Evolutionary conservation across 2,329 filamentous ascomycete genomes (phyloP).

Genomic region (Podosphaera aphanis): DNA sequence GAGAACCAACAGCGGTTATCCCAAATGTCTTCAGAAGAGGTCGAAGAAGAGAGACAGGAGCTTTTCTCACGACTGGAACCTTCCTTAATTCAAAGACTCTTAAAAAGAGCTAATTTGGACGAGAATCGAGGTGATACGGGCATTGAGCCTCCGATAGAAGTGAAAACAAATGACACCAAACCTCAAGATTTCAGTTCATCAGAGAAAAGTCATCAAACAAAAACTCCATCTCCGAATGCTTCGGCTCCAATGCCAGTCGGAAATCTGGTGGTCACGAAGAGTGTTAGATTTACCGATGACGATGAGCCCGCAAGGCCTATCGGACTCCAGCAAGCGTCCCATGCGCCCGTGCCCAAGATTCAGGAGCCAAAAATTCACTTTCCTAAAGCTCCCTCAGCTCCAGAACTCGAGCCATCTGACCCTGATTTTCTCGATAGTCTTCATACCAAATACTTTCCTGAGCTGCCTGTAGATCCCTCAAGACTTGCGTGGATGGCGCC

Average conservation of each 20-base stretch:
- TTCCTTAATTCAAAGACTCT: conserved; percentile 49
- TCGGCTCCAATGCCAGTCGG: conserved; percentile 10
- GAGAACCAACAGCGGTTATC: conserved; percentile 58
- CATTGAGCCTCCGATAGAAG: conserved; percentile 4
- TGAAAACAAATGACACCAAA: not conserved
- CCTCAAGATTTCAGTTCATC: not conserved
- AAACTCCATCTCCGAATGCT: not conserved
- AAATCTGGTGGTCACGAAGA: conserved; percentile 20
- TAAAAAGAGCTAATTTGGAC: conserved; percentile 21
- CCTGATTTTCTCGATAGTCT: conserved; percentile 65
- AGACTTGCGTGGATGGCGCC: conserved; percentile 80
- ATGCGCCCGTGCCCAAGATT: conserved; percentile 7
- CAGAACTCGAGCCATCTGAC: conserved; percentile 62
- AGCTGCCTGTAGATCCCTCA: conserved; percentile 61
- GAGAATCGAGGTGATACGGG: conserved; percentile 15
- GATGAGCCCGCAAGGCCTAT: conserved; percentile 20
- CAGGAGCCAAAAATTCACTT: conserved; percentile 18
- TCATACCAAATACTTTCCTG: conserved; percentile 83
- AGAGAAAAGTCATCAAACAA: not conserved
- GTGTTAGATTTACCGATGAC: conserved; percentile 17
- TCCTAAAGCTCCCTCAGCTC: conserved; percentile 24
- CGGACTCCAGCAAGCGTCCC: conserved; percentile 16
- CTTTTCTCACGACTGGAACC: conserved; percentile 59
- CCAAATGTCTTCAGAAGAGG: conserved; percentile 60
- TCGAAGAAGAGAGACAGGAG: conserved; percentile 57